These are phyloP conservation scores for Alternaria consortialis DNA, from an alignment of 2,329 filamentous ascomycete genomes.

Conservation along the genomic window DNA sequence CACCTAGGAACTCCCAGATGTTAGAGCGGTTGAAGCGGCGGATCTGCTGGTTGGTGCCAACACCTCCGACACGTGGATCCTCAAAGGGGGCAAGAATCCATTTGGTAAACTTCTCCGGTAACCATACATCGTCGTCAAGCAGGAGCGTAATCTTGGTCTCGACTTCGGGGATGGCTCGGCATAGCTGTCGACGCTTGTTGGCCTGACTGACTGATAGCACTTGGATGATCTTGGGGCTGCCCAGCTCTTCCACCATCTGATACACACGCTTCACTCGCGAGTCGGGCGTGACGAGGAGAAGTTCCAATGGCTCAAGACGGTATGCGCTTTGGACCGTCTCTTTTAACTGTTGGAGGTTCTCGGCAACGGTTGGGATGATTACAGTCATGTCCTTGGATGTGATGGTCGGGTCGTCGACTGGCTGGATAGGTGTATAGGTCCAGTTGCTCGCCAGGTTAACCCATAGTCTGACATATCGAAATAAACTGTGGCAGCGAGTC, in stretches of 20 bases:
- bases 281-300: slow-evolving; percentile 88
- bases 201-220: slow-evolving; percentile 83
- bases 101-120: slow-evolving; percentile 83
- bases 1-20: slow-evolving; percentile 88
- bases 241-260: slow-evolving; percentile 61
- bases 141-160: slow-evolving; percentile 86
- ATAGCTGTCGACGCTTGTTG: slow-evolving; percentile 95
- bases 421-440: slow-evolving; percentile 84
- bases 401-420: slow-evolving; percentile 81
- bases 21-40: slow-evolving; percentile 71
- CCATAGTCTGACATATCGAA: slow-evolving; percentile 85
- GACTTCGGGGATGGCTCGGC: slow-evolving; percentile 86
- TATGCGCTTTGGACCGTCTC: slow-evolving; percentile 82
- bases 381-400: slow-evolving; percentile 88
- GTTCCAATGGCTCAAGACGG: slow-evolving; percentile 71
- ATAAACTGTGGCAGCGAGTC: slow-evolving; percentile 67
- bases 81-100: slow-evolving; percentile 96
- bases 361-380: slow-evolving; percentile 91
- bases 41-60: slow-evolving; percentile 90
- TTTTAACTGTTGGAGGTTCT: slow-evolving; percentile 82
- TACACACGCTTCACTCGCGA: slow-evolving; percentile 76
- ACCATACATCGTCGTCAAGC: slow-evolving; percentile 95
- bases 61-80: slow-evolving; percentile 81
- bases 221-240: slow-evolving; percentile 67
- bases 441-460: slow-evolving; percentile 82